Base-by-base conservation (phyloP, 331 rosid genomes). In the Erythrophleum ivorense region DNA sequence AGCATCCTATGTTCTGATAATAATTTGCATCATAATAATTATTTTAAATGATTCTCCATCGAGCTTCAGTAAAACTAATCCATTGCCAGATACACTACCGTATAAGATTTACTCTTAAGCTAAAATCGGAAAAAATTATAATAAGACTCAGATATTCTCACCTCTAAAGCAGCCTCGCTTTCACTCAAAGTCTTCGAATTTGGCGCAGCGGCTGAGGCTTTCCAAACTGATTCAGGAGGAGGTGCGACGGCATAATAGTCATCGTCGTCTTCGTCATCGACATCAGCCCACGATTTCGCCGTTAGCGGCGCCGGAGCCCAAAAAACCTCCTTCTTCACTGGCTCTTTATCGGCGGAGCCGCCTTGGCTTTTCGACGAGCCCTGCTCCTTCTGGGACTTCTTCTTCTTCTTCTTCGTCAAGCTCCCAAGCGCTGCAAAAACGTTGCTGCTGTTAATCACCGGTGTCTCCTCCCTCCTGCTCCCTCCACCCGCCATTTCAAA, bases 391-490 rank as follows among this genome's bases (percentile, higher is more conserved):
- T 89, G 83, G 10, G 82, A 52, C 89, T 91, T 86, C 89, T 91
- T 91, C 89, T 91, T n/a, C n/a, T n/a, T 91, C 87, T 91, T 91
- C 91, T 86, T 85, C 80, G 80, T 88, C 86, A 87, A 79, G 78
- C 88, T 90, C 7, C 89, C 97, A 14, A 91, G 94, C 40, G 97
- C 97, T 0, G 97, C 97, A 2, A 91, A 91, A 2, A 91, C 89
- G 82, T 91, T 91, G 54, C 86, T 79, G 85, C 85, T 90, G 87
- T 77, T 90, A 18, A 91, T 77, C 40, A 77, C 87, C 66, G 81
- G 75, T 29, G 84, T 59, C 5, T 90, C 97, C 2, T 88, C 97
- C 76, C 86, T 85, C 82, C 87, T 87, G 84, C 78, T 86, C 10
- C 87, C 93, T 55, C 91, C 90, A 46, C 95, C 95, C 41, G 65